Evolutionary conservation across 164 flowering plant species (phyloP), one percentile per base, ranked within the genome.

Genomic region (Magnolia sinica): DNA sequence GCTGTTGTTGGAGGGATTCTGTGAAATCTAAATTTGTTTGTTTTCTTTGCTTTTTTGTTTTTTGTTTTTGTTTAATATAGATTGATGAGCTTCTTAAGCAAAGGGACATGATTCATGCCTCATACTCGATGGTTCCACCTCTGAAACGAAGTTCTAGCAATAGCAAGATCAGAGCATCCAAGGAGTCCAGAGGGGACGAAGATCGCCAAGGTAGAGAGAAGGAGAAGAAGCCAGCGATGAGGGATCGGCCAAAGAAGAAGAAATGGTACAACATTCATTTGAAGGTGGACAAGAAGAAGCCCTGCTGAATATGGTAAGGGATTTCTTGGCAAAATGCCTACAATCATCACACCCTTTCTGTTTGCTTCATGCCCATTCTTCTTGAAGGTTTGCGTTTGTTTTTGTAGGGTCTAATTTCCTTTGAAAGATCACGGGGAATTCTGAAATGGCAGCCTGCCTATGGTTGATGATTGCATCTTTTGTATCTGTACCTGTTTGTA

Each of bases 51-150:
- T n/a, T n/a, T 8, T 19, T n/a, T 64, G 7, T 4, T 19, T 20
- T 16, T 51, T 29, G 55, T 64, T 16, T 74, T 71, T 65, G 27
- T 77, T 82, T 65, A 76, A 19, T 29, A 69, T 83, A 96, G 99
- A 92, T 94, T 70, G 98, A 96, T 83, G 92, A 86, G 69, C 97
- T 96, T 79, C 92, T 96, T 19, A 91, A 88, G 76, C 89, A 89
- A 82, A 85, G 98, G 80, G 91, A 89, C 76, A 88, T 84, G 63
- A 91, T 94, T 70, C 98, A 91, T 68, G 89, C 98, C 58, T 87
- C 92, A 2, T 96, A 92, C 75, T 86, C 97, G 68, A 83, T 80
- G 66, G 74, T 68, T 71, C 92, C 91, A n/a, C 86, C 89, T 78
- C 79, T 90, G 76, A 92, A 91, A 77, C 88, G 91, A 49, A 91